Conservation (phyloP, 805 yeast species). For the Ogataea pilisensis region DNA sequence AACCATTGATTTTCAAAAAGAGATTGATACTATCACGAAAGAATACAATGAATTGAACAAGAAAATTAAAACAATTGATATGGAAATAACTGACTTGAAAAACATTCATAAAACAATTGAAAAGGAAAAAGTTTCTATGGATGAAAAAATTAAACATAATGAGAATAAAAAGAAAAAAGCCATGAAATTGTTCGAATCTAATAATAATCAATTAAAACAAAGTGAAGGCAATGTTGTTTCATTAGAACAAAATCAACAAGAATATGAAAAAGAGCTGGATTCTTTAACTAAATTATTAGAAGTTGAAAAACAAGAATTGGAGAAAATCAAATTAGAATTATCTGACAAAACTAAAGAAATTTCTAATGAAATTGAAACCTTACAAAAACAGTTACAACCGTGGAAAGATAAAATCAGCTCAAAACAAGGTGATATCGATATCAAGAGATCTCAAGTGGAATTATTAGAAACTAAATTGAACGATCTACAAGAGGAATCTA, state of each 20-base stretch:
- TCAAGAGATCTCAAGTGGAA: conserved; percentile 63
- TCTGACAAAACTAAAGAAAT: conserved; percentile 70
- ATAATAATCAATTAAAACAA: conserved; percentile 41
- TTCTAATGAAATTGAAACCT: conserved; percentile 57
- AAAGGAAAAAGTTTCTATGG: conserved; percentile 60
- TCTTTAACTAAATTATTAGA: conserved; percentile 43
- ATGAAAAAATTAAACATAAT: conserved; percentile 72
- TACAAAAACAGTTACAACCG: conserved; percentile 73
- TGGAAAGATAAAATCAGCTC: conserved; percentile 68
- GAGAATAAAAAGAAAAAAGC: conserved; percentile 55
- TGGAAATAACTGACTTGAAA: conserved; percentile 30
- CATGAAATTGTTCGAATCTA: conserved; percentile 47
- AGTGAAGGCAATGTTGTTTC: conserved; percentile 44
- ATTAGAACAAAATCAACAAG: conserved; percentile 40
- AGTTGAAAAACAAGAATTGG: conserved; percentile 53
- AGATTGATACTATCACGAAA: conserved; percentile 29
- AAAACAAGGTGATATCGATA: conserved; percentile 58
- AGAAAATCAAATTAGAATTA: conserved; percentile 58
- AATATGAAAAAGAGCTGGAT: conserved; percentile 41
- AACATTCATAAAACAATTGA: conserved; percentile 41
- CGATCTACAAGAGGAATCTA: conserved; percentile 41
- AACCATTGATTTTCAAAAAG: conserved; percentile 36
- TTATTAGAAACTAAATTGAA: conserved; percentile 46
- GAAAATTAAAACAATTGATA: conserved; percentile 21
- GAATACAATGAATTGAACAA: conserved; percentile 26